Conservation (phyloP, 768 basidiomycete genomes). For the Ramaria rubella region DNA sequence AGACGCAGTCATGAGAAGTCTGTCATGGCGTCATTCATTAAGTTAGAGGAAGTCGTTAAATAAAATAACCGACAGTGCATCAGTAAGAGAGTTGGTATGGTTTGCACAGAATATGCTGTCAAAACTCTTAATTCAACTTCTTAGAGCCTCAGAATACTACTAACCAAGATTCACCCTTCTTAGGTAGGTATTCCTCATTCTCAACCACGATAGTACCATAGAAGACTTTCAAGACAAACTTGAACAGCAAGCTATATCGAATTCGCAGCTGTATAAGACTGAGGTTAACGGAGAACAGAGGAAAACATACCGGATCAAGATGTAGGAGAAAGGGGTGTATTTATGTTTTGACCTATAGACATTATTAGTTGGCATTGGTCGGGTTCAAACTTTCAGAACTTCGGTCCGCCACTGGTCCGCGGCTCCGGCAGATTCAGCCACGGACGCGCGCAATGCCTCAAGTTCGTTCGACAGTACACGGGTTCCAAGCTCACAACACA, state of each 20-base stretch:
- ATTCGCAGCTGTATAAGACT: background rate
- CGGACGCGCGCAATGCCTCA: background rate
- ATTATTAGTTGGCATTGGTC: background rate
- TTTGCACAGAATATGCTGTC: slow-evolving; percentile 77
- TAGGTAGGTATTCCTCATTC: slow-evolving; percentile 62
- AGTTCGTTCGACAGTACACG: background rate
- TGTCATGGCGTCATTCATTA: slow-evolving; percentile 21
- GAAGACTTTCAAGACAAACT: slow-evolving; percentile 84
- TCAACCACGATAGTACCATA: slow-evolving; percentile 87
- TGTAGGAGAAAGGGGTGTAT: slow-evolving; percentile 1
- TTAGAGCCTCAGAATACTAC: slow-evolving; percentile 13
- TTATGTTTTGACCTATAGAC: background rate
- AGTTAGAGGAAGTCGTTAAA: background rate
- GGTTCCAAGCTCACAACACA: background rate
- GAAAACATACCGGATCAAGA: background rate
- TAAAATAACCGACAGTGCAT: slow-evolving; percentile 62
- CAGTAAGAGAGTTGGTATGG: slow-evolving; percentile 80
- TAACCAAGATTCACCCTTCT: slow-evolving; percentile 70
- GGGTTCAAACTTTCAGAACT: background rate
- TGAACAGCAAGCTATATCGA: slow-evolving; percentile 42
- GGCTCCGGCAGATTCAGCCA: background rate
- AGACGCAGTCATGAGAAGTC: slow-evolving; percentile 63
- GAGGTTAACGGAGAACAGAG: background rate
- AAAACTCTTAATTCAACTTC: slow-evolving; percentile 2
- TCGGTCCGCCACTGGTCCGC: background rate